Conservation (phyloP, 2,329 filamentous ascomycete genomes). For the Blastomyces emzantsi region DNA sequence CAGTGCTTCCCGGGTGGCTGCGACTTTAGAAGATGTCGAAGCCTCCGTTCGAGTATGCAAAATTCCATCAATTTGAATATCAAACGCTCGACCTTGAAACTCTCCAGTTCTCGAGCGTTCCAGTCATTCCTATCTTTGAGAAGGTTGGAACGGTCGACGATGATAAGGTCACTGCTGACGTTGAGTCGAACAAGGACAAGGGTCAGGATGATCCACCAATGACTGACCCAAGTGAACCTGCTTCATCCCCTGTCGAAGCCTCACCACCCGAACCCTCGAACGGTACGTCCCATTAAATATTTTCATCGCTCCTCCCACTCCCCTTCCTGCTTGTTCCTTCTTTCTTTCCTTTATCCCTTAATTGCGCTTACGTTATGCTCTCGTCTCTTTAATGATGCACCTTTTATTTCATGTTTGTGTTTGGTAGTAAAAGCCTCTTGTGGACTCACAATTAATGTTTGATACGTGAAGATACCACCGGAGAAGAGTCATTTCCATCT, state of each 20-base stretch:
- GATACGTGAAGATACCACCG: constrained; percentile 1
- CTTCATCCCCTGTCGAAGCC: constrained; percentile 4
- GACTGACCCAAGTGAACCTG: constrained; percentile 11
- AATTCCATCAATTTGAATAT: constrained; percentile 36
- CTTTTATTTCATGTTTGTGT: neutral
- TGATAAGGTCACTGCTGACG: constrained; percentile 30
- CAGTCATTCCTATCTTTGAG: constrained; percentile 26
- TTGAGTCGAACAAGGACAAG: constrained; percentile 26
- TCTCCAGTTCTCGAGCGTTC: constrained; percentile 30
- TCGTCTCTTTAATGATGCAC: neutral
- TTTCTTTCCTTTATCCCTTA: neutral
- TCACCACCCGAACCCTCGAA: constrained; percentile 7
- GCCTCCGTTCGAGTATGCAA: constrained; percentile 34
- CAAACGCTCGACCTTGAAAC: constrained; percentile 35
- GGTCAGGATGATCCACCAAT: constrained; percentile 18
- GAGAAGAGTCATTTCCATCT: neutral
- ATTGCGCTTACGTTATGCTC: neutral
- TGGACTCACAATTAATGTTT: neutral
- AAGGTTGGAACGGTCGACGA: constrained; percentile 29
- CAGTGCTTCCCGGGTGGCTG: constrained; percentile 25
- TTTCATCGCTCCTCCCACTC: neutral
- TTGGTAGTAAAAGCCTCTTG: neutral
- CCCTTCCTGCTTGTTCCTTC: neutral
- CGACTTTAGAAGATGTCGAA: constrained; percentile 30
- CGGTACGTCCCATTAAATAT: constrained; percentile 5